Conservation (phyloP, 768 basidiomycete species). For the Sarcomyxa edulis region DNA sequence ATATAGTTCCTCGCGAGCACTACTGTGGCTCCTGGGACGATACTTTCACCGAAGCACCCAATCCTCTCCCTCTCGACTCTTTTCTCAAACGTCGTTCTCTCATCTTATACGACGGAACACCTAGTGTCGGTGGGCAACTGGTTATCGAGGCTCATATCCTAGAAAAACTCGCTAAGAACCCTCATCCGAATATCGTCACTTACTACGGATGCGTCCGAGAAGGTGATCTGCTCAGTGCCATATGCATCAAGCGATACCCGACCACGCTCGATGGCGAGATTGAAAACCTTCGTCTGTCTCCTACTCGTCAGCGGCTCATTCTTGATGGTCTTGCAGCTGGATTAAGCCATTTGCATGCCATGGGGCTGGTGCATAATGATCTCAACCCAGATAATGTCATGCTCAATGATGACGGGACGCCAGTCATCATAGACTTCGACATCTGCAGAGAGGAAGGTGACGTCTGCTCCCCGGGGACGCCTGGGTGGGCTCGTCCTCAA, state of each 20-base stretch:
- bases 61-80: not conserved
- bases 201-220: slow-evolving; percentile 1
- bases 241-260: not conserved
- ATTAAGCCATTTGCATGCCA: slow-evolving; percentile 14
- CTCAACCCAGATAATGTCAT: slow-evolving; percentile 20
- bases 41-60: not conserved
- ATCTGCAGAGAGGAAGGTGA: too few species aligned
- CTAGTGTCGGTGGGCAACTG: slow-evolving; percentile 1
- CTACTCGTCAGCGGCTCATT: too few species aligned
- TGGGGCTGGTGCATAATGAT: slow-evolving; percentile 21
- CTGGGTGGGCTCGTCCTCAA: too few species aligned
- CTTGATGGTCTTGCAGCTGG: slow-evolving; percentile 12
- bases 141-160: not conserved
- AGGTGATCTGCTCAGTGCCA: not conserved
- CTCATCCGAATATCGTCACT: slow-evolving; percentile 1
- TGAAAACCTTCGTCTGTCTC: not conserved
- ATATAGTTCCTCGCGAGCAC: too few species aligned
- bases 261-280: not conserved
- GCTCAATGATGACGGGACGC: slow-evolving; percentile 14
- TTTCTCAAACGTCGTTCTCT: not conserved
- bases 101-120: slow-evolving; percentile 2
- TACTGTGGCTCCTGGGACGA: too few species aligned
- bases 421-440: slow-evolving; percentile 22
- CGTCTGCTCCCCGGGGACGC: too few species aligned
- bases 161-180: not conserved